A percentile compares a stretch with the other conserved stretches of the same genome.
Evolutionary conservation across 2,329 filamentous ascomycete species (phyloP).

Genomic region (Sordariomycetes sp.): DNA sequence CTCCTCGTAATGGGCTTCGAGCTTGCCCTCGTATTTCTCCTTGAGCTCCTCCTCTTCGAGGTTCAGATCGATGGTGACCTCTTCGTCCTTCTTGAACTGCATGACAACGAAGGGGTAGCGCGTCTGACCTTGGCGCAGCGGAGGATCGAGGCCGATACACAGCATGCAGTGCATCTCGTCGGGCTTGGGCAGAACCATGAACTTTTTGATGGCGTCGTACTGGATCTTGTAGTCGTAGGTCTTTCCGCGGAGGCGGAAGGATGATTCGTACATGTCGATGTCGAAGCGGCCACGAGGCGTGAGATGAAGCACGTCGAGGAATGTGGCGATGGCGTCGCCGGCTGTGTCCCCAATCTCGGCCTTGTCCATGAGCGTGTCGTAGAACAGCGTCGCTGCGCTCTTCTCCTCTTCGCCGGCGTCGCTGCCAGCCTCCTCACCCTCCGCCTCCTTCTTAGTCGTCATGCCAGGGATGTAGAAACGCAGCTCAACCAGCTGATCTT

Average conservation of each 20-base stretch:
- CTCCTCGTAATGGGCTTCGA: constrained; percentile 84
- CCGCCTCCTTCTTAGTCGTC: constrained; percentile 62
- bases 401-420: constrained; percentile 54
- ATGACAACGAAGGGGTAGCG: constrained; percentile 97
- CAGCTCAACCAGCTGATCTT: constrained; percentile 96
- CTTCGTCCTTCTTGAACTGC: constrained; percentile 97
- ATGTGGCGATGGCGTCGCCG: constrained; percentile 96
- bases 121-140: constrained; percentile 92
- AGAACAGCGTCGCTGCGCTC: constrained; percentile 94
- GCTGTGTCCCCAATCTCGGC: constrained; percentile 98
- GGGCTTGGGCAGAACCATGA: constrained; percentile 97
- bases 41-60: constrained; percentile 85
- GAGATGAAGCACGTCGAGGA: constrained; percentile 92
- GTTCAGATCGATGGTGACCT: constrained; percentile 93
- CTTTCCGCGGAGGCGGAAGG: constrained; percentile 93
- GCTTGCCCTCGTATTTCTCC: constrained; percentile 78
- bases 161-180: constrained; percentile 95
- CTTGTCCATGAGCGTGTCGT: constrained; percentile 96
- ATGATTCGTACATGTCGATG: constrained; percentile 98
- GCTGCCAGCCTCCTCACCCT: constrained; percentile 63
- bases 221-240: constrained; percentile 99
- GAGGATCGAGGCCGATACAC: constrained; percentile 87
- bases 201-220: constrained; percentile 96
- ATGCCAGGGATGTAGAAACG: constrained; percentile 96
- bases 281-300: constrained; percentile 98